Evolutionary conservation across 305 asterid species (phyloP).

Genomic region (Stenogyne calaminthoides): DNA sequence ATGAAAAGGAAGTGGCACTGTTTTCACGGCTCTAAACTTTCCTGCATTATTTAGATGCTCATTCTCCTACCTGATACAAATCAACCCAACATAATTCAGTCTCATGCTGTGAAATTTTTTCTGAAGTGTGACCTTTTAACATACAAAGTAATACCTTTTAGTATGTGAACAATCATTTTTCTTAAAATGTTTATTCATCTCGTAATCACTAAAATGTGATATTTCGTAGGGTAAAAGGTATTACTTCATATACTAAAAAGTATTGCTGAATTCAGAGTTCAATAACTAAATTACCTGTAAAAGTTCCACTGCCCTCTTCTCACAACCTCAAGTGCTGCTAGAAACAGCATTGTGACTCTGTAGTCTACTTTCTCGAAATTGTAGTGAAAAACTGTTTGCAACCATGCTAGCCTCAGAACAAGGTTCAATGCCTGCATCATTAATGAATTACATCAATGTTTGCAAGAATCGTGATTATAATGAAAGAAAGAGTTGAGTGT

Average conservation of each 20-base stretch:
- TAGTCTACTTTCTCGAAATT: slow-evolving; percentile 74
- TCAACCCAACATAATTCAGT: not conserved
- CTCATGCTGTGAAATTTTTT: too few relatives aligned
- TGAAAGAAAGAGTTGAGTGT: not conserved
- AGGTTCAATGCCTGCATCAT: slow-evolving; percentile 72
- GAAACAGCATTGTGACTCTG: slow-evolving; percentile 72
- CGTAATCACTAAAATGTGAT: too few relatives aligned
- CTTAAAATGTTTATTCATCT: too few relatives aligned
- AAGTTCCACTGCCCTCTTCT: slow-evolving; percentile 91
- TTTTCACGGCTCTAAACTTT: slow-evolving; percentile 87
- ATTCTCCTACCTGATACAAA: slow-evolving; percentile 74
- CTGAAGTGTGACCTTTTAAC: too few relatives aligned
- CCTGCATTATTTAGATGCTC: slow-evolving; percentile 96
- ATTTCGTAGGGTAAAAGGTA: too few relatives aligned
- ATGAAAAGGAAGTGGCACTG: slow-evolving; percentile 90
- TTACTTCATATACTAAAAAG: too few relatives aligned
- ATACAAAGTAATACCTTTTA: too few relatives aligned
- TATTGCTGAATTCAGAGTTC: too few relatives aligned
- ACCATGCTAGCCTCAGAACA: slow-evolving; percentile 75
- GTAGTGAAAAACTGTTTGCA: slow-evolving; percentile 79
- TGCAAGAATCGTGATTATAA: not conserved
- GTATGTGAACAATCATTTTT: too few relatives aligned
- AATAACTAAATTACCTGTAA: slow-evolving; percentile 53
- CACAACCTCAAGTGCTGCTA: slow-evolving; percentile 87
- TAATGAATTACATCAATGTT: not conserved